Evolutionary conservation across 179 eudicot species (phyloP).

Genomic region (Actinidia arguta): DNA sequence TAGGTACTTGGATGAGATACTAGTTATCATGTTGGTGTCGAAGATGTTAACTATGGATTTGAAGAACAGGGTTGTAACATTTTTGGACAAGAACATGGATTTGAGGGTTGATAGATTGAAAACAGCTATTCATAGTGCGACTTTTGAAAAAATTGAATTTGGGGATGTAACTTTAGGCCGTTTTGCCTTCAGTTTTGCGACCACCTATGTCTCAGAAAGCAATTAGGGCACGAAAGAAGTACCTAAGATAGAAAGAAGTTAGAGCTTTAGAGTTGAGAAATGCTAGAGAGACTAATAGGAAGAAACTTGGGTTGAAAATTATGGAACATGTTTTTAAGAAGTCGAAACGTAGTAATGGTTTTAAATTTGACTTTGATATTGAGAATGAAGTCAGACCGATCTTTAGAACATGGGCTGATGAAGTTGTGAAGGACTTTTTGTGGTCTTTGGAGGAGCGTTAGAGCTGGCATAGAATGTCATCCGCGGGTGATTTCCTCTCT

Average conservation of each 20-base stretch:
- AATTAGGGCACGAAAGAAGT: conserved; percentile 79
- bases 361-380: conserved; percentile 68
- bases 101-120: conserved; percentile 66
- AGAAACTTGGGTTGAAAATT: conserved; percentile 76
- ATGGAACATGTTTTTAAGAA: conserved; percentile 82
- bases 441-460: conserved; percentile 71
- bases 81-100: conserved; percentile 65
- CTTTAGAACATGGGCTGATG: conserved; percentile 79
- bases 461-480: conserved; percentile 67
- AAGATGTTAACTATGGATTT: conserved; percentile 72
- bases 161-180: conserved; percentile 93
- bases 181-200: conserved; percentile 75
- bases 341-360: conserved; percentile 59
- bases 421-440: conserved; percentile 66
- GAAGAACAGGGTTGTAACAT: conserved; percentile 58
- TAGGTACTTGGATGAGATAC: conserved; percentile 88
- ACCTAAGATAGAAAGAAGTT: conserved; percentile 87
- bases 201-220: conserved; percentile 84
- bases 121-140: conserved; percentile 81
- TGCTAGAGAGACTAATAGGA: conserved; percentile 82
- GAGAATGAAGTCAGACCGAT: conserved; percentile 81
- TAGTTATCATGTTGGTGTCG: conserved; percentile 74
- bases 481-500: conserved; percentile 82
- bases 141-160: conserved; percentile 83
- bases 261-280: conserved; percentile 68